Evolutionary conservation across 2,329 filamentous ascomycete species (phyloP), one percentile per base, ranked within the genome.

Genomic region (Ophiostoma triangulosporum): DNA sequence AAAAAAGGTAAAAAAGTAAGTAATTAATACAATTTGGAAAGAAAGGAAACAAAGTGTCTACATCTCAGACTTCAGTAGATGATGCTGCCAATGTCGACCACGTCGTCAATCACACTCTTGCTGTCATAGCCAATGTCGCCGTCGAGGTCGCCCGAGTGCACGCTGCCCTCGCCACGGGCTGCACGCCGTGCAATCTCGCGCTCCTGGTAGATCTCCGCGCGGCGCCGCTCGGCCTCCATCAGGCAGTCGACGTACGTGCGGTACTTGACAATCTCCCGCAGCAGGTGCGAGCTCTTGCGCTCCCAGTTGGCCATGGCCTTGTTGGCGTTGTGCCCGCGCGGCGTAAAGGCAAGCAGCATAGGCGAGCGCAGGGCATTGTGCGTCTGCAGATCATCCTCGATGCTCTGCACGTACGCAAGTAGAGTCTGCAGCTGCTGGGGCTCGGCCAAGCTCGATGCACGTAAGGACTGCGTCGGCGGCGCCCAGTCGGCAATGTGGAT

Each of bases 231-330:
- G 0, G 90, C 90, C 35, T 80, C 78, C 55, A 81, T 75, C 50
- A 98, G 71, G 32, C 81, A 83, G 66, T 97, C 93, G 60, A 96
- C 90, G 64, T 97, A 98, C 0, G 90, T 97, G 56, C 85, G 77
- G 70, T 95, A 97, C 68, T 97, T 97, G 67, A 97, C 89, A 66
- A 94, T 96, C 70, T 98, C 93, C 33, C 87, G 77, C 12, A 97
- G 75, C 38, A 98, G 71, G 65, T 97, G 95, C 29, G 87, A 84
- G 54, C 88, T 94, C 72, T 97, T 97, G 64, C 86, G 83, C 72
- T 98, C 90, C 91, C 93, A 98, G 68, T 98, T 98, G 20, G 83
- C 77, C 86, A 97, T 91, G 15, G 91, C 88, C 68, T 86, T 90
- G 57, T 73, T 73, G 15, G 83, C 79, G 63, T 97, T 97, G 35